Base-by-base conservation (phyloP, 2,329 filamentous ascomycete genomes). In the Clarireedia sp. region DNA sequence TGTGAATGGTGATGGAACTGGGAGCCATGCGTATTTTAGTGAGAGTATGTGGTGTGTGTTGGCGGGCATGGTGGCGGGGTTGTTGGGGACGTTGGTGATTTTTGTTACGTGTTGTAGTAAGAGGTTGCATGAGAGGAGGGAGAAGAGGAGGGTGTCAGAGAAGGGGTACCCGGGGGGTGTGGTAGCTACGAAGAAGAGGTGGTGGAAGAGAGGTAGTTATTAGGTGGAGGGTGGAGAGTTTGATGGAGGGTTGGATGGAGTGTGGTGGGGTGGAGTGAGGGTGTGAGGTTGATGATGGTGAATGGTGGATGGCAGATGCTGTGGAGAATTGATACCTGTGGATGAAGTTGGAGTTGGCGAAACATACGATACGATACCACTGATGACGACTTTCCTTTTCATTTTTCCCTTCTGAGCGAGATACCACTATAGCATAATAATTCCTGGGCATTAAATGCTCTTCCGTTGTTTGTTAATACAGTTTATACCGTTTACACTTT, bases 41-140 rank as follows among this genome's bases (percentile, higher is more conserved):
- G 64, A 73, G 3, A 82, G 73, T 16, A 75, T 83, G 43, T 87
- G 82, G 82, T 78, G 79, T 9, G 69, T 79, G 1, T 72, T 86
- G 14, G 81, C 71, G 7, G 76, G 78, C 2, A 79, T 79, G 59
- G 71, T 83, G 57, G 73, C 75, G 62, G 71, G 77, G 19, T 74
- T 85, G 51, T 56, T 84, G 24, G 82, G 75, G 8, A 76, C 77
- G 19, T 59, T 82, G 52, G 62, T 85, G 49, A 75, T 86, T 55
- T 78, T 86, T 62, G 72, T 85, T 61, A 81, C 80, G 6, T 86
- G 82, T 75, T 84, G 78, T 70, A 56, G 54, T 37, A 53, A 41
- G 41, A 56, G 54, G 75, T 75, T 54, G 72, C 74, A 21, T 53
- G 64, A 38, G 56, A 59, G 52, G 59, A 66, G 36, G 57, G 54